phyloP scores from a whole-genome alignment of 2,329 filamentous ascomycete genomes.

The Claviceps spartinae region DNA sequence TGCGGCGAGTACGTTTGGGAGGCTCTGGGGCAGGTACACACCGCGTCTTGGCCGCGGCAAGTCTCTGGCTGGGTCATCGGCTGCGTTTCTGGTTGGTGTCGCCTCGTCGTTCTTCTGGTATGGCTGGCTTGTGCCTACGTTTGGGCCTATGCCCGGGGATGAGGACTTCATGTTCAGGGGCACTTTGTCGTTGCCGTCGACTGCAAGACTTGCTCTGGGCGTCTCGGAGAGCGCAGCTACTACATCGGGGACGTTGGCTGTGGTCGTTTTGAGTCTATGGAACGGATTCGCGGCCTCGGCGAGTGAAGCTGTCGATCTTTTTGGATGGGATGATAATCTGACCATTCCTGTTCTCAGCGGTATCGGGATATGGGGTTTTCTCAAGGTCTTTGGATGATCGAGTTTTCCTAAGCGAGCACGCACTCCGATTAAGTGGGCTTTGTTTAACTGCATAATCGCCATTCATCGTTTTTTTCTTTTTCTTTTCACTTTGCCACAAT shows the following conservation, averaged over 20 bases:
- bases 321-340: constrained; percentile 92
- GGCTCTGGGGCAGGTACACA: constrained; percentile 80
- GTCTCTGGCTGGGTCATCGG: constrained; percentile 77
- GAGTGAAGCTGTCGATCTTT: constrained; percentile 83
- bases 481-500: not conserved
- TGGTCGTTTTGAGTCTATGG: constrained; percentile 70
- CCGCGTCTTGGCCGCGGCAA: constrained; percentile 75
- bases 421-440: not conserved
- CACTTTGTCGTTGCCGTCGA: constrained; percentile 52
- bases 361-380: constrained; percentile 77
- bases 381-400: constrained; percentile 64
- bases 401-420: not conserved
- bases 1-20: constrained; percentile 85
- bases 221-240: constrained; percentile 43
- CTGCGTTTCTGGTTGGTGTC: constrained; percentile 74
- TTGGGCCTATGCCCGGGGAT: constrained; percentile 55
- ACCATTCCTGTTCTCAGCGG: constrained; percentile 91
- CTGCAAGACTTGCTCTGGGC: constrained; percentile 45
- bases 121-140: constrained; percentile 64
- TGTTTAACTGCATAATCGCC: not conserved
- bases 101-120: constrained; percentile 75
- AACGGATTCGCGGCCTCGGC: constrained; percentile 80
- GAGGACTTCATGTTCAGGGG: constrained; percentile 68
- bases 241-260: constrained; percentile 56
- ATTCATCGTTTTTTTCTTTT: not conserved